Conservation (phyloP, 176 grass and related monocot species). For the Typha latifolia region DNA sequence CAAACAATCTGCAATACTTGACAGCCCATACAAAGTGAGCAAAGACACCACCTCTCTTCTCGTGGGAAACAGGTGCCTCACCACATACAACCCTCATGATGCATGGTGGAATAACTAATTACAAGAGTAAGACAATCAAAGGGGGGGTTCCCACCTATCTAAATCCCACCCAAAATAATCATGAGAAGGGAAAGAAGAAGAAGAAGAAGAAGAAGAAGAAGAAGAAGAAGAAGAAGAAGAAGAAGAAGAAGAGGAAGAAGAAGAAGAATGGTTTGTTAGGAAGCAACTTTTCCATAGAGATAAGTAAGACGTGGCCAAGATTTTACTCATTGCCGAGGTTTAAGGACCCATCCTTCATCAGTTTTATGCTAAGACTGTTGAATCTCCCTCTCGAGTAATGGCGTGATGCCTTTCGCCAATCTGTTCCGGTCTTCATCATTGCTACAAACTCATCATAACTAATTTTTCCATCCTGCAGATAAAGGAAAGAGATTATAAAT, state of each 20-base stretch:
- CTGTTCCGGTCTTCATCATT: constrained; percentile 99
- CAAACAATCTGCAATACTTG: too few relatives aligned
- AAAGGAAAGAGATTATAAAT: background rate
- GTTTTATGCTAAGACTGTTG: constrained; percentile 94
- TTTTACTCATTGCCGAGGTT: constrained; percentile 45
- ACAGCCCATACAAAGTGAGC: too few relatives aligned
- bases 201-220: constrained; percentile 2
- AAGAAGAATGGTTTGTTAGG: background rate
- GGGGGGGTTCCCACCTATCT: constrained; percentile 25
- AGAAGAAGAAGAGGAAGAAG: constrained; percentile 5
- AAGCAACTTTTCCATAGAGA: constrained; percentile 10
- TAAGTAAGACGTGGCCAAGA: constrained; percentile 7
- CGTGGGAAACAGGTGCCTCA: too few relatives aligned
- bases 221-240: constrained; percentile 17
- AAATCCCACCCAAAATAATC: constrained; percentile 57
- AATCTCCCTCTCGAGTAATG: constrained; percentile 99
- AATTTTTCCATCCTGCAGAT: constrained; percentile 77
- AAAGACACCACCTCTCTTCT: too few relatives aligned
- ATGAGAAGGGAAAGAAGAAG: constrained; percentile 14
- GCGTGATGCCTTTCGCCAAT: constrained; percentile 97
- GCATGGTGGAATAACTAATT: constrained; percentile 45
- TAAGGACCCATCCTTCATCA: constrained; percentile 94
- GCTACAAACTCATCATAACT: constrained; percentile 99
- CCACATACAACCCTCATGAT: too few relatives aligned
- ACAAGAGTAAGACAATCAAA: constrained; percentile 45